Percentiles rank a stretch among this genome's conserved stretches.
Conservation (phyloP, 2,329 filamentous ascomycete species). For the Aureobasidium sp. region DNA sequence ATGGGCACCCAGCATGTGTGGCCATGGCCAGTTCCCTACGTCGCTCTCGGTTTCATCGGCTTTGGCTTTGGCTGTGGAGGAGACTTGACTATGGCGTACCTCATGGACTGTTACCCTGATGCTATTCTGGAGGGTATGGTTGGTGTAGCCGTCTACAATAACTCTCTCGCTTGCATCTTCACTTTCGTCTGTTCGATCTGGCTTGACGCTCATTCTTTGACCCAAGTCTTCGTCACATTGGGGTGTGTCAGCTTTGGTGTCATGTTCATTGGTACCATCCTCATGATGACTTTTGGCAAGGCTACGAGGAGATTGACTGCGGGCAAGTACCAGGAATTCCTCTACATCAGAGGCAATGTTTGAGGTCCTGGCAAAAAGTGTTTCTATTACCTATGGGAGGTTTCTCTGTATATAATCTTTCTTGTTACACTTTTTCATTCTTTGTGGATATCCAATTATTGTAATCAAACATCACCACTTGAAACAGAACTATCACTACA, state of each 20-base stretch:
- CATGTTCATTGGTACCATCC: slow-evolving; percentile 40
- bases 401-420: not conserved
- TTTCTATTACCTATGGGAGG: too few species aligned
- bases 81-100: slow-evolving; percentile 43
- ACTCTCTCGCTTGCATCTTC: slow-evolving; percentile 46
- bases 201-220: slow-evolving; percentile 38
- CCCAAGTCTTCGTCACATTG: slow-evolving; percentile 45
- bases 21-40: slow-evolving; percentile 46
- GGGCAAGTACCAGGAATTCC: slow-evolving; percentile 37
- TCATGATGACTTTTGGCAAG: slow-evolving; percentile 50
- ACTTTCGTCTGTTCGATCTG: slow-evolving; percentile 41
- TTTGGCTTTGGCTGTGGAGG: slow-evolving; percentile 53
- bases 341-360: slow-evolving; percentile 38
- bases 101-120: slow-evolving; percentile 49
- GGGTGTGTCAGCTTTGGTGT: slow-evolving; percentile 45
- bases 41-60: slow-evolving; percentile 49
- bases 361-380: not conserved
- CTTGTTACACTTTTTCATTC: not conserved
- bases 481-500: not conserved
- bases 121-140: slow-evolving; percentile 53
- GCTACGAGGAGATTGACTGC: slow-evolving; percentile 40
- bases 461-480: too few species aligned
- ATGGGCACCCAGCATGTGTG: slow-evolving; percentile 44
- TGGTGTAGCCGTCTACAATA: slow-evolving; percentile 50
- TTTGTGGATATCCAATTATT: not conserved